Evolutionary conservation across 306 rosid genomes (phyloP), one percentile per base, ranked within the genome.

Genomic region (Crataegus laevigata): DNA sequence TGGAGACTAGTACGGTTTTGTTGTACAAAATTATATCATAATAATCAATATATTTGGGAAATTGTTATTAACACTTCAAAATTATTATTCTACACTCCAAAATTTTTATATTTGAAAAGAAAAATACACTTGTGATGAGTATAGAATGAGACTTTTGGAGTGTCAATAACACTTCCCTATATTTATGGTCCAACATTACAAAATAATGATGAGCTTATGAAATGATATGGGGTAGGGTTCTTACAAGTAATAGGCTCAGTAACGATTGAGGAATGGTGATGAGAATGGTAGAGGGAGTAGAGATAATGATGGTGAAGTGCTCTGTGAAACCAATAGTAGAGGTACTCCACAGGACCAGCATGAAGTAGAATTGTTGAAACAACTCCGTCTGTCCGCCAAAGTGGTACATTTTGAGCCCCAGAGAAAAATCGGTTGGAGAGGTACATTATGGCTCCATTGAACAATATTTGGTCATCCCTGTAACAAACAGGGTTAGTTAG

Each of bases 251-350:
- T 87, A 6, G 90, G 90, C 82, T 87, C 84, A 2, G 88, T 87
- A 75, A 82, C 86, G 42, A 87, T 77, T 21, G 90, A 87, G 61
- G 88, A 84, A 52, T 87, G 90, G 51, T 87, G 90, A 19, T 84
- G 90, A 14, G 90, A 87, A 51, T 86, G 90, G 62, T 84, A 84
- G 71, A 86, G 86, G 59, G 84, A 79, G 59, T 87, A 87, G 10
- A 86, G 90, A 17, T 29, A 86, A 71, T 81, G 88, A 68, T 84
- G 88, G 66, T 86, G 90, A 15, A 86, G 84, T 30, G 86, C 90
- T 79, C 84, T 86, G 36, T 86, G 90, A 5, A 86, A 42, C 90
- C 90, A 86, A 64, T 87, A 87, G 29, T 87, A 79, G 6, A 87
- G 66, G 9, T 81, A 87, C 78, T 87, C 90, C 25, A 84, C 86